Base-by-base conservation (phyloP, 2,329 filamentous ascomycete species). In the Pleurostoma richardsiae region DNA sequence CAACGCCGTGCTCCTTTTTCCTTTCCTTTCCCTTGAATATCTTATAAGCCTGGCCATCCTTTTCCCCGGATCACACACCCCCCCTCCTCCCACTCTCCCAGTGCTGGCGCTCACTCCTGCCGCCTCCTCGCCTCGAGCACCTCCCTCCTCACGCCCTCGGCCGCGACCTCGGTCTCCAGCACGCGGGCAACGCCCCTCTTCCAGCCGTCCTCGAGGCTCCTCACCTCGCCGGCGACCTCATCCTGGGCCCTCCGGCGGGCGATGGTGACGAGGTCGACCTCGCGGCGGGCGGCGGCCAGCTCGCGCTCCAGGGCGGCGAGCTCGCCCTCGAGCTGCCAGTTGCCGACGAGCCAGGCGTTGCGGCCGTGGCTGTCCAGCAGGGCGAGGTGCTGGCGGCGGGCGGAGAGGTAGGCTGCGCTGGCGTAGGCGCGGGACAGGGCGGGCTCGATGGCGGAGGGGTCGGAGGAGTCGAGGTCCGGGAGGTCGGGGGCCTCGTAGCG, bases 341-440 rank as follows among this genome's bases (percentile, higher is more conserved):
- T 99, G 5, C 82, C 82, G 6, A 95, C 78, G 46, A 99, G 74
- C 92, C 94, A 97, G 7, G 89, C 86, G 65, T 96, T 96, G 69
- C 89, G 89, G 55, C 92, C 94, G 65, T 85, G 85, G 43, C 76
- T 76, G 58, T 94, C 88, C 26, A 96, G 79, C n/a, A 96, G 75
- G 1, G 74, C 71, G 19, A 96, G 79, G 65, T 81, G 75, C 30
- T 72, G 58, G 33, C 70, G 63, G 4, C 80, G 76, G n/a, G 67
- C 59, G 10, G 62, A 54, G 10, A 83, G 71, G 64, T 82, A 80
- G n/a, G 71, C 61, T 39, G 68, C 71, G 42, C 72, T 66, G 1
- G 75, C 65, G 66, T 75, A 74, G 43, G 77, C 71, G 41, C 63
- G 69, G 10, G 79, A 73, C 33, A 89, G 81, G 6, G 82, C 76